A percentile compares a stretch with the other conserved stretches of the same genome.
phyloP scores from a whole-genome alignment of 2,329 filamentous ascomycete genomes.

The Sarocladium oryzae region DNA sequence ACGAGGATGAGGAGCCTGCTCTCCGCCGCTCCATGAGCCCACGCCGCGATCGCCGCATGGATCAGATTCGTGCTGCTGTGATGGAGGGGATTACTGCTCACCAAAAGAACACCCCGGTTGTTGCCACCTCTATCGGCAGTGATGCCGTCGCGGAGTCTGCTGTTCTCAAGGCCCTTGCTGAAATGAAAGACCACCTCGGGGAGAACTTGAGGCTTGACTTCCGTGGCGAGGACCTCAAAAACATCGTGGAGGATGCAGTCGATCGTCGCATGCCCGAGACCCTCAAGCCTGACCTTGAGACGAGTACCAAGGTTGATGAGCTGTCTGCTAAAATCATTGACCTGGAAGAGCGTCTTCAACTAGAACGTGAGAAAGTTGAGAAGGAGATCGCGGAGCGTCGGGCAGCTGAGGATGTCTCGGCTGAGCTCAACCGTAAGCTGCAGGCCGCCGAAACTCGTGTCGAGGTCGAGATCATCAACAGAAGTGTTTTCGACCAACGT shows the following conservation, averaged over 20 bases:
- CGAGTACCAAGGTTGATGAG: constrained; percentile 48
- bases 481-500: constrained; percentile 52
- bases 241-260: constrained; percentile 57
- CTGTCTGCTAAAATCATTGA: constrained; percentile 54
- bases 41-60: constrained; percentile 68
- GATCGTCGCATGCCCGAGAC: constrained; percentile 48
- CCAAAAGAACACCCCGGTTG: constrained; percentile 21
- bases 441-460: constrained; percentile 52
- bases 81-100: constrained; percentile 65
- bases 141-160: constrained; percentile 23
- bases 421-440: constrained; percentile 48
- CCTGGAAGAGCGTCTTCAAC: constrained; percentile 49
- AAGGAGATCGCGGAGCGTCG: constrained; percentile 43
- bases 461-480: constrained; percentile 55
- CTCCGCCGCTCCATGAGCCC: constrained; percentile 69
- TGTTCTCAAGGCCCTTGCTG: constrained; percentile 61
- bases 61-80: constrained; percentile 71
- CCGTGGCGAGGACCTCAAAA: constrained; percentile 47
- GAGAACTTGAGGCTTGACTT: constrained; percentile 15
- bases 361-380: constrained; percentile 41
- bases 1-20: constrained; percentile 73
- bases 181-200: constrained; percentile 47
- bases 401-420: constrained; percentile 44
- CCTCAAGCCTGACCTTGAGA: constrained; percentile 43
- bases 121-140: background rate